These are phyloP conservation scores for Allium cepa DNA, from an alignment of 106 monocot species.

Conservation along the genomic window DNA sequence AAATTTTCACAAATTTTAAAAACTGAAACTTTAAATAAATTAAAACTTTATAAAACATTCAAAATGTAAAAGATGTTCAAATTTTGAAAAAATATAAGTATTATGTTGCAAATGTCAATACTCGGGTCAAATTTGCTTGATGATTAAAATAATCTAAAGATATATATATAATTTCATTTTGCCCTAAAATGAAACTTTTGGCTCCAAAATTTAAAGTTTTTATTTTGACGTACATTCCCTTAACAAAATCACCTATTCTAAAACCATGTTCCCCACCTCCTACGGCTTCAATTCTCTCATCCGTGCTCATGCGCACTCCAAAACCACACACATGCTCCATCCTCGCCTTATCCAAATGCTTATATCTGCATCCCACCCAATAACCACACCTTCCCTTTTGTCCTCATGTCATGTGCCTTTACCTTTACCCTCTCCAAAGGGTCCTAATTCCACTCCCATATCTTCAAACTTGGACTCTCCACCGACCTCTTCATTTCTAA, in stretches of 20 bases:
- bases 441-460: conserved; percentile 44
- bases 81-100: too few species aligned
- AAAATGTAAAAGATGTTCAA: too few species aligned
- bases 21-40: too few species aligned
- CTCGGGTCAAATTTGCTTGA: too few species aligned
- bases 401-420: conserved; percentile 39
- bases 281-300: conserved; percentile 44
- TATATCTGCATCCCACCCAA: conserved; percentile 10
- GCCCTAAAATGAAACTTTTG: too few species aligned
- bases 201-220: too few species aligned
- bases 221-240: too few species aligned
- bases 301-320: conserved; percentile 5
- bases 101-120: too few species aligned
- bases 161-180: too few species aligned
- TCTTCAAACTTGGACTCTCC: conserved; percentile 47
- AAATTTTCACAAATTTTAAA: too few species aligned
- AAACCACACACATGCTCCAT: conserved; percentile 11
- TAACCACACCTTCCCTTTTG: conserved; percentile 39
- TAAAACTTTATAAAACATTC: too few species aligned
- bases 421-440: conserved; percentile 30
- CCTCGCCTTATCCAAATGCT: conserved; percentile 26
- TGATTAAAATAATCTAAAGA: too few species aligned
- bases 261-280: conserved; percentile 8
- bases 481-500: conserved; percentile 49
- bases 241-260: neutral